These are phyloP conservation scores for Phytophthora palmivora DNA, from an alignment of 352 stramenopile species.

Conservation along the genomic window DNA sequence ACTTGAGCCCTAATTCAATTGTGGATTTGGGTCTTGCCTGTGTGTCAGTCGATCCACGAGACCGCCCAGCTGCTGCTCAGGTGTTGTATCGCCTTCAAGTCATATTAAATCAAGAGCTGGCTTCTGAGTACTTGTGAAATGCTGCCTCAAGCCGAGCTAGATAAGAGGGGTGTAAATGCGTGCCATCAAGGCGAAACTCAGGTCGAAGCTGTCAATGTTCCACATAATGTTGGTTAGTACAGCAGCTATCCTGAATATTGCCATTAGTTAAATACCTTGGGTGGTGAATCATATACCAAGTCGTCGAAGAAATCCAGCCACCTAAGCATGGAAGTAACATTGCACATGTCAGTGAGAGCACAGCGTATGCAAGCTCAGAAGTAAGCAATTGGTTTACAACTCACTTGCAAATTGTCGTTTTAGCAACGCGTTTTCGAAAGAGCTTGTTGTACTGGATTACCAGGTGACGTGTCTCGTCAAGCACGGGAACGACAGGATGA, in stretches of 20 bases:
- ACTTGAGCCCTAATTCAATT: neutral
- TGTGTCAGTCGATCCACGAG: slow-evolving; percentile 28
- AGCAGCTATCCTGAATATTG: neutral
- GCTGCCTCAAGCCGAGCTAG: slow-evolving; percentile 52
- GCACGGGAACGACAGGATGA: slow-evolving; percentile 90
- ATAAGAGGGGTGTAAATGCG: slow-evolving; percentile 86
- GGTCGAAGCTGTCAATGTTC: slow-evolving; percentile 47
- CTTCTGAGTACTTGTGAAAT: slow-evolving; percentile 21
- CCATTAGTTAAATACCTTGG: slow-evolving; percentile 46
- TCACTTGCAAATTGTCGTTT: slow-evolving; percentile 55
- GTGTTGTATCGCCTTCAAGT: slow-evolving; percentile 32
- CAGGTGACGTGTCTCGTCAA: slow-evolving; percentile 86
- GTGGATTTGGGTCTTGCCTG: slow-evolving; percentile 26
- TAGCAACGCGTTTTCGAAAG: slow-evolving; percentile 50
- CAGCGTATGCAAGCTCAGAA: neutral
- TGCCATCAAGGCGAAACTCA: slow-evolving; percentile 81
- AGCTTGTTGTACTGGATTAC: slow-evolving; percentile 88
- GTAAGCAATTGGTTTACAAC: slow-evolving; percentile 16
- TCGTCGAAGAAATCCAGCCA: slow-evolving; percentile 93
- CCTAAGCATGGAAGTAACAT: slow-evolving; percentile 23
- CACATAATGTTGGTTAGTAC: neutral
- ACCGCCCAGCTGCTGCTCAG: slow-evolving; percentile 29
- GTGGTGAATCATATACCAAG: slow-evolving; percentile 54
- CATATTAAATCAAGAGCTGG: slow-evolving; percentile 9
- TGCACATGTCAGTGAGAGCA: slow-evolving; percentile 1